phyloP scores from a whole-genome alignment of 306 rosid genomes.

The Lablab purpureus region DNA sequence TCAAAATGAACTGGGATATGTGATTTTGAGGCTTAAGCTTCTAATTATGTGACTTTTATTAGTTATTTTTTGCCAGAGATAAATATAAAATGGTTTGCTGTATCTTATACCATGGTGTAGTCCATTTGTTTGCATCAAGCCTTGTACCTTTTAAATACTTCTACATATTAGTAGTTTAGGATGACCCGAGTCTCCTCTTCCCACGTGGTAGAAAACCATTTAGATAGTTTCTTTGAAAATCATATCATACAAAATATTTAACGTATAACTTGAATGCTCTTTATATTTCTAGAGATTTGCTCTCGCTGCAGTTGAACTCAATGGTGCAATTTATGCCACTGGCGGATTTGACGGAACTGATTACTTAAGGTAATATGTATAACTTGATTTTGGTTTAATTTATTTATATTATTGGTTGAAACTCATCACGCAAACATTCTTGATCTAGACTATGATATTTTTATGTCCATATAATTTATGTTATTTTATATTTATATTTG shows the following conservation, averaged over 20 bases:
- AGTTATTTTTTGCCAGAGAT: not conserved
- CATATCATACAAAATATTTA: slow-evolving; percentile 18
- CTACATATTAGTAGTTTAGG: slow-evolving; percentile 21
- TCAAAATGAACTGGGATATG: not conserved
- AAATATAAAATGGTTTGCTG: slow-evolving; percentile 9
- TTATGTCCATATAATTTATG: not conserved
- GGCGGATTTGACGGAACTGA: slow-evolving; percentile 85
- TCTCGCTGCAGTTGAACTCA: slow-evolving; percentile 79
- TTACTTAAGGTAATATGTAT: slow-evolving; percentile 72
- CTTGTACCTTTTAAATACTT: not conserved
- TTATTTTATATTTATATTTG: slow-evolving; percentile 1
- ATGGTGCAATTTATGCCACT: slow-evolving; percentile 76
- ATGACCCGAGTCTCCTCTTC: not conserved
- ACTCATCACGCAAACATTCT: slow-evolving; percentile 3
- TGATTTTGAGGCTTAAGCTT: slow-evolving; percentile 36
- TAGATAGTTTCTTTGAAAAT: slow-evolving; percentile 21
- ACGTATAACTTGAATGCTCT: slow-evolving; percentile 31
- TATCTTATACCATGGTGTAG: slow-evolving; percentile 24
- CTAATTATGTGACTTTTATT: slow-evolving; percentile 17
- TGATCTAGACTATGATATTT: slow-evolving; percentile 3
- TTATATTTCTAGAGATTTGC: slow-evolving; percentile 74
- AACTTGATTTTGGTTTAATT: slow-evolving; percentile 28
- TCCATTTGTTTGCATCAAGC: not conserved
- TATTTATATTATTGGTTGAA: slow-evolving; percentile 13
- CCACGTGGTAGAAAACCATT: slow-evolving; percentile 11